phyloP scores from a whole-genome alignment of 164 flowering plant species.

The Pachysandra terminalis region DNA sequence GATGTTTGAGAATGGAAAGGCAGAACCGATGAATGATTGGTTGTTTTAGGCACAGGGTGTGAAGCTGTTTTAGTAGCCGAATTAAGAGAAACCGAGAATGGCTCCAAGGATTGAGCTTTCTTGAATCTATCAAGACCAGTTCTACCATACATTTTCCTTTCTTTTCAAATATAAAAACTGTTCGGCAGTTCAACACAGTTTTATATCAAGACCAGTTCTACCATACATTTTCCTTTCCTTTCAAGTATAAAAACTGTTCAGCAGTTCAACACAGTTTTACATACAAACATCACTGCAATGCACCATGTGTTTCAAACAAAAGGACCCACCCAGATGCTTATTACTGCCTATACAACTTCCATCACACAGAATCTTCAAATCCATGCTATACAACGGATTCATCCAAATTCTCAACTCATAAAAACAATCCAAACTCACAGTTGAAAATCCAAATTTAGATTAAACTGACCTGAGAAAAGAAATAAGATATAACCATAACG shows the following conservation, averaged over 20 bases:
- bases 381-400: not conserved
- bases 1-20: slow-evolving; percentile 24
- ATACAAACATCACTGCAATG: not conserved
- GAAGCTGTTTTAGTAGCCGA: slow-evolving; percentile 33
- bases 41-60: slow-evolving; percentile 20
- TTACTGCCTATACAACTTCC: not conserved
- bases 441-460: not conserved
- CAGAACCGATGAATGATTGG: slow-evolving; percentile 13
- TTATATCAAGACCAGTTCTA: slow-evolving; percentile 57
- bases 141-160: slow-evolving; percentile 74
- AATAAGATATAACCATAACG: not conserved
- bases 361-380: not conserved
- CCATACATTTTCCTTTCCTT: slow-evolving; percentile 62
- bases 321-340: not conserved
- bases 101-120: slow-evolving; percentile 87
- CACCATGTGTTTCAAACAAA: slow-evolving; percentile 2
- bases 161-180: slow-evolving; percentile 3
- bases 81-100: slow-evolving; percentile 64
- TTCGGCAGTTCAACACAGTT: not conserved
- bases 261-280: slow-evolving; percentile 2
- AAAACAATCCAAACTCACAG: too few species aligned
- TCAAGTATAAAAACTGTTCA: not conserved
- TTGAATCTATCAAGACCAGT: slow-evolving; percentile 87
- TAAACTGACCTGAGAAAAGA: slow-evolving; percentile 2
- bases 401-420: slow-evolving; percentile 1